Base-by-base conservation (phyloP, 2,329 filamentous ascomycete species). In the Penicillium sclerotiorum region DNA sequence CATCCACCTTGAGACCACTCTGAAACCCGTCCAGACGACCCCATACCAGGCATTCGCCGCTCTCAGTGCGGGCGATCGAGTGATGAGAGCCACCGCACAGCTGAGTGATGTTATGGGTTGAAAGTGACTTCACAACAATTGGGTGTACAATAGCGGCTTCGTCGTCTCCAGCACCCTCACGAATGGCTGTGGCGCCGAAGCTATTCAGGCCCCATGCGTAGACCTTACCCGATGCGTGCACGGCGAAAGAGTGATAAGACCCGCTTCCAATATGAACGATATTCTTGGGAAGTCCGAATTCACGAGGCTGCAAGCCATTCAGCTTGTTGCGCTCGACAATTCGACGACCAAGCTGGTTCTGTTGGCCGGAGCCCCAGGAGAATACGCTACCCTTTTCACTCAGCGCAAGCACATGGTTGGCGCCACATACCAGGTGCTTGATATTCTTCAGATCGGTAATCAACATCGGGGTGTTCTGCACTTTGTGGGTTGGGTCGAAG, bases 121-220 rank as follows among this genome's bases (percentile, higher is more conserved):
- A 76, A 8, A 96, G 80, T 6, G 79, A 80, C 8, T 82, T 73
- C 21, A 96, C 82, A 44, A 87, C 74, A 35, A 81, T 83, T 2
- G 90, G 88, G 58, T 83, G 81, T n/a, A 88, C 79, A 43, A 95
- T 81, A 53, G 87, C 83, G 27, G 86, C 86, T 57, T 87, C 84
- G 45, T 87, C 83, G 50, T 86, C 82, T 25, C 85, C 86, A 12
- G 82, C 84, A 46, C 80, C 77, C 36, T 83, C 79, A 13, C 77
- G 76, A 50, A 87, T 79, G 28, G 87, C 90, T 13, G 88, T 89
- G 74, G 95, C 87, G 55, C 87, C 88, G 70, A 89, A 95, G 72
- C 88, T 91, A 79, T 95, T 95, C 23, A 93, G 77, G 20, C 91
- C 90, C 90, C 90, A 95, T 0, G 85, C 82, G 72, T 85, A 94